Evolutionary conservation across 2,329 filamentous ascomycete genomes (phyloP), one percentile per base, ranked within the genome.

Genomic region (Corniculantispora saksenae): DNA sequence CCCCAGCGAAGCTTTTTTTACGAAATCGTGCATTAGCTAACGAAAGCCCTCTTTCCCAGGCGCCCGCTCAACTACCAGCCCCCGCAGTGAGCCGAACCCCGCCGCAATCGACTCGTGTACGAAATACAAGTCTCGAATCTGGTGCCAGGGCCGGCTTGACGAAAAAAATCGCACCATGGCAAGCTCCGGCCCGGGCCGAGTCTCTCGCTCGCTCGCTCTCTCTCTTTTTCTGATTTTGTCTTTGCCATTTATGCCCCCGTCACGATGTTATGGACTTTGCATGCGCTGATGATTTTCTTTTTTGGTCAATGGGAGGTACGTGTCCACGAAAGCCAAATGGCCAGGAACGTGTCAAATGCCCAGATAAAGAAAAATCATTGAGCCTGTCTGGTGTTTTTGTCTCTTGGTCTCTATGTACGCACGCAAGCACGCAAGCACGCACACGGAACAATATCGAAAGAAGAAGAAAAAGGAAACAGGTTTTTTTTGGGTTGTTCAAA

Each of bases 1-100:
- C 32, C 19, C 29, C 43, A 38, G 8, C 8, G 13, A 38, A 38
- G 21, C 4, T 27, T 54, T 47, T 32, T 29, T n/a, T n/a, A 29
- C 48, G 6, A 19, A 19, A 32, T 21, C 23, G 19, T 29, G 6
- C 51, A n/a, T 55, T 25, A 40, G 29, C 53, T 56, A 50, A 63
- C 55, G n/a, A 55, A 23, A n/a, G 40, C 19, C 53, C 65, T 67
- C 21, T 59, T 40, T n/a, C n/a, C n/a, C 69, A 95, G 92, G 82
- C 89, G 92, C 71, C 91, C 91, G 63, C 89, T 95, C 74, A 93
- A 94, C 80, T 95, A 92, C 79, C 90, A 94, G 76, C 86, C 91
- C 67, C 90, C 91, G 62, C 82, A 84, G 77, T 84, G 75, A 75
- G 62, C 65, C 56, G 50, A 32, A 43, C 27, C 53, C n/a, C 25